Percentiles rank a stretch among this genome's conserved stretches.
phyloP scores from a whole-genome alignment of 305 asterid species.

The Rubia tinctorum region DNA sequence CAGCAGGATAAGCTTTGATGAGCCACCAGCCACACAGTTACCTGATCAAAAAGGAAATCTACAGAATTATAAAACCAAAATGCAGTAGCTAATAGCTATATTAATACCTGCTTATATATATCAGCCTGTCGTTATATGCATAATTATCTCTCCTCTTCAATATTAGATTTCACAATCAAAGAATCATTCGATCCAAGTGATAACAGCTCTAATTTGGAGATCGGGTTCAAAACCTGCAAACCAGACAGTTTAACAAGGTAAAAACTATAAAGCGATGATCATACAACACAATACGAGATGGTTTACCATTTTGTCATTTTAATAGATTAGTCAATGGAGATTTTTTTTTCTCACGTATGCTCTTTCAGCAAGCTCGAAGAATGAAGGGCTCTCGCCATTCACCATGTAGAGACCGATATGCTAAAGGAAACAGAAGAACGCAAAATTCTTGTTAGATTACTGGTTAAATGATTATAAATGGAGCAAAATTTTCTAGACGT shows the following conservation, averaged over 20 bases:
- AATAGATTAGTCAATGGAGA: conserved; percentile 79
- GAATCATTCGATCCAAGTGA: conserved; percentile 51
- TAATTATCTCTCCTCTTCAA: conserved; percentile 54
- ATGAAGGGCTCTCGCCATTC: conserved; percentile 72
- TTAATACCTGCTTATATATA: too few relatives aligned
- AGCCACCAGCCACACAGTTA: too few relatives aligned
- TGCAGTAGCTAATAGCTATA: too few relatives aligned
- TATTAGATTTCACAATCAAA: conserved; percentile 85
- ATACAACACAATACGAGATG: neutral
- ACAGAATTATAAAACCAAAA: too few relatives aligned
- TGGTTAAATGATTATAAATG: neutral
- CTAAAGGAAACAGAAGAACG: conserved; percentile 33
- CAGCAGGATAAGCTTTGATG: too few relatives aligned
- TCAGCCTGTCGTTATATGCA: too few relatives aligned
- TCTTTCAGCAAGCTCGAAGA: conserved; percentile 85
- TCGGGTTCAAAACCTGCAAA: conserved; percentile 81
- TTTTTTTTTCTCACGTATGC: conserved; percentile 87
- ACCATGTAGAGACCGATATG: conserved; percentile 78
- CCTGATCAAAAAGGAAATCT: too few relatives aligned
- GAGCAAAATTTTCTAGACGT: too few relatives aligned
- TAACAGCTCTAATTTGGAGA: conserved; percentile 70
- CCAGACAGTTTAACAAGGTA: conserved; percentile 6
- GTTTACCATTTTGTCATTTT: conserved; percentile 65
- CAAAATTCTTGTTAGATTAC: neutral
- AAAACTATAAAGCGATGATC: neutral